A percentile compares a stretch with the other conserved stretches of the same genome.
Evolutionary conservation across 2,329 filamentous ascomycete genomes (phyloP).

Genomic region (Aureobasidium uvarum): DNA sequence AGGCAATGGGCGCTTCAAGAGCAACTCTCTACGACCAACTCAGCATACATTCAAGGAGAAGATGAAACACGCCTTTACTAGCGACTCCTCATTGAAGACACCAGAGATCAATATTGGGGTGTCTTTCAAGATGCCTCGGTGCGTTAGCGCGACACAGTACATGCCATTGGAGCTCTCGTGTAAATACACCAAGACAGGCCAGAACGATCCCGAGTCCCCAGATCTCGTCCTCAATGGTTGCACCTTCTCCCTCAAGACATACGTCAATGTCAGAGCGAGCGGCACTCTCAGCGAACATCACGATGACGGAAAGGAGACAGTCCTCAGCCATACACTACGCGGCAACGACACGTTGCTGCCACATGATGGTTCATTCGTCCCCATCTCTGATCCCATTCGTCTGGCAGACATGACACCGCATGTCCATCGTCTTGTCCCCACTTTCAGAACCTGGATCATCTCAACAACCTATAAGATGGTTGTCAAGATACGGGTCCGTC

Average conservation of each 20-base stretch:
- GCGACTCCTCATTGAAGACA: conserved; percentile 12
- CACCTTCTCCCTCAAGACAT: background rate
- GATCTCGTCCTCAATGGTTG: background rate
- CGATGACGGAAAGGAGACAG: background rate
- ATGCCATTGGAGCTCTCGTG: conserved; percentile 9
- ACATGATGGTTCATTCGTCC: background rate
- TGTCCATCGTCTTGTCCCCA: background rate
- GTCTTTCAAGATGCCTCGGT: background rate
- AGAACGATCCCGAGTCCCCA: conserved; percentile 15
- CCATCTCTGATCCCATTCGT: background rate
- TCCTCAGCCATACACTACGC: background rate
- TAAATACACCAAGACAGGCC: background rate
- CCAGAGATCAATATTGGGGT: conserved; percentile 16
- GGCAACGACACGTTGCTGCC: background rate
- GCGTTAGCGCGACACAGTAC: background rate
- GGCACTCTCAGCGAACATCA: background rate
- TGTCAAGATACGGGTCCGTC: background rate
- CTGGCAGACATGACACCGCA: conserved; percentile 1
- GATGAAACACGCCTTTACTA: conserved; percentile 13
- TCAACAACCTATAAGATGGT: background rate
- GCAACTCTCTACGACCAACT: conserved; percentile 4
- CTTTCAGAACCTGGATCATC: conserved; percentile 13
- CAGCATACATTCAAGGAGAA: conserved; percentile 22
- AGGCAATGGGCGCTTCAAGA: conserved; percentile 16
- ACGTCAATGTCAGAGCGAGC: background rate